Conservation (phyloP, 1,284 basidiomycete species). For the Retiboletus flavoniger region DNA sequence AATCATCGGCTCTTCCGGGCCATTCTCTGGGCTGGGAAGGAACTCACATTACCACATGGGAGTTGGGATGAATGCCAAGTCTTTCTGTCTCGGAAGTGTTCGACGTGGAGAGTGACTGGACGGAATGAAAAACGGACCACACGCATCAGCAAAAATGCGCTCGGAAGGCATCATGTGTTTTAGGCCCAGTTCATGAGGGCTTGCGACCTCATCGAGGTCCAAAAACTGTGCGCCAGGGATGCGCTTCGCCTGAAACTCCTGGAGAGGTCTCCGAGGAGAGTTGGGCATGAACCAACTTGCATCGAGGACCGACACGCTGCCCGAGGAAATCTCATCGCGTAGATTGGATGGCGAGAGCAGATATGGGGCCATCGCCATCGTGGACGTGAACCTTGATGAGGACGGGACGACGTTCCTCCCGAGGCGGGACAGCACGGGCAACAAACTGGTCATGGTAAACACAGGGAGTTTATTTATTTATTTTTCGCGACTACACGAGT, state of each 20-base stretch:
- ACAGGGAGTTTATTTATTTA: constrained; percentile 11
- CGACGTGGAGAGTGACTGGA: constrained; percentile 5
- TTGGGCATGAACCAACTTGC: constrained; percentile 90
- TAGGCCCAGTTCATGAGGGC: constrained; percentile 68
- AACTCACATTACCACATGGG: constrained; percentile 79
- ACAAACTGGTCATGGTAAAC: constrained; percentile 2
- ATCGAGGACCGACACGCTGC: constrained; percentile 60
- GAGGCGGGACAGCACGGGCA: constrained; percentile 11
- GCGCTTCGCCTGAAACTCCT: constrained; percentile 67
- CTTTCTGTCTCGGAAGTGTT: constrained; percentile 45
- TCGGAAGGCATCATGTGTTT: constrained; percentile 92
- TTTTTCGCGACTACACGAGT: constrained; percentile 1
- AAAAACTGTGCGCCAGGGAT: constrained; percentile 78
- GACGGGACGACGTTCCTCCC: constrained; percentile 16
- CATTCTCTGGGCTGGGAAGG: constrained; percentile 6
- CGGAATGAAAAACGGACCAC: constrained; percentile 52
- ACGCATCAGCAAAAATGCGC: constrained; percentile 75
- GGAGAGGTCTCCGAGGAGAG: constrained; percentile 58
- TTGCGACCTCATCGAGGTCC: constrained; percentile 81
- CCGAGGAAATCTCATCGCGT: constrained; percentile 36
- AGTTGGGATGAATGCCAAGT: constrained; percentile 71
- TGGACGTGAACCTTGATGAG: constrained; percentile 34
- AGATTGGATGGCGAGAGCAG: constrained; percentile 53
- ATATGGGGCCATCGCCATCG: constrained; percentile 41
- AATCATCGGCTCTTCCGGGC: constrained; percentile 11